Base-by-base conservation (phyloP, 2,329 filamentous ascomycete species). In the Metarhizium humberi region DNA sequence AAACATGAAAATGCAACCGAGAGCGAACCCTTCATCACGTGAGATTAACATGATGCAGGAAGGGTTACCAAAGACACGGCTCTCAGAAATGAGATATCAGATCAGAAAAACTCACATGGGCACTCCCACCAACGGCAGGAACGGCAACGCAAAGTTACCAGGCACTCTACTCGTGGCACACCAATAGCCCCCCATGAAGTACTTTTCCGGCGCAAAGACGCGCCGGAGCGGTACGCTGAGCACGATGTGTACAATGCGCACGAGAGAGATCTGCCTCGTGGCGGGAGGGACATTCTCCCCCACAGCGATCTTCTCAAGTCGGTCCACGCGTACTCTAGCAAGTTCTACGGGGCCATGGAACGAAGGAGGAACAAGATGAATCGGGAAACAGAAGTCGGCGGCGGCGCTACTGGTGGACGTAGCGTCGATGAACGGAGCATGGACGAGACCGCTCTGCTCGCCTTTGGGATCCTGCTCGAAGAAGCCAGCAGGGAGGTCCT, bases 401-500 rank as follows among this genome's bases (percentile, higher is more conserved):
- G 50, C 40, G 40, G 36, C 52, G 29, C 50, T 32, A 57, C 61
- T n/a, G 61, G 58, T 36, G 55, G 59, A 7, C 60, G 65, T 34
- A 67, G 67, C 53, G 62, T 78, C 42, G 75, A 81, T 57, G 77
- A 81, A 65, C 68, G 77, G 59, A 88, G 82, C 67, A 82, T 92
- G 80, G 87, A 92, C 64, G 88, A 90, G 72, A 90, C 87, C 14
- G 88, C 88, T 4, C 74, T 92, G 56, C 72, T 92, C 54, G 87
- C 88, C 1, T 76, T 92, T 63, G 87, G 88, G 1, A 82, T 92
- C 51, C 69, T 92, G 55, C 72, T 92, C 46, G 88, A 92, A 69
- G 88, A 92, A 69, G 79, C 81, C 3, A 77, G 80, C 16, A 75
- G 77, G 45, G 80, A 84, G 50, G 67, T 76, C 6, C 71, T 92